Evolutionary conservation across 148 eudicot species (phyloP), one percentile per base, ranked within the genome.

Genomic region (Silene uniflora): DNA sequence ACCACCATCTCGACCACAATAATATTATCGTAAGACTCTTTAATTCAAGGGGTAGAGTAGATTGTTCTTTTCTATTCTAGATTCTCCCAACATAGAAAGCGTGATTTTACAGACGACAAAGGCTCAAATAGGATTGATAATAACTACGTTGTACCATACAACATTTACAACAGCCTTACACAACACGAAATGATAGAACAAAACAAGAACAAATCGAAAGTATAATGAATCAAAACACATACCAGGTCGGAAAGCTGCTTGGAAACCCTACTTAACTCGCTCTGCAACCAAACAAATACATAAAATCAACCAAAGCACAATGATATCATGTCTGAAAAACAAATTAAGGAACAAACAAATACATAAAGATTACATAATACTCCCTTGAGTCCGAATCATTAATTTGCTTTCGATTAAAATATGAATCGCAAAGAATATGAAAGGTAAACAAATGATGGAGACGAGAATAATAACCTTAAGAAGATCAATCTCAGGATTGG

Each of bases 181-280:
- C 4, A 49, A 49, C 4, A 49, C 13, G 16, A 11, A 49, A 49
- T 49, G 55, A 14, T 12, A n/a, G 55, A 46, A 39, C 24, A 61
- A 14, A 35, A 21, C 18, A 44, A 71, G 49, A 77, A 16, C 27
- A 17, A 35, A 59, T 5, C 24, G 0, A 49, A 24, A 27, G 39
- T 78, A 7, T 1, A 21, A 72, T 17, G 12, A 27, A 18, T 54
- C 52, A 49, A 19, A 75, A 17, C 35, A 74, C 86, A 52, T 82
- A 91, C 97, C 88, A 87, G 78, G 32, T 73, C 76, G 25, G 67
- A 77, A 16, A 84, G 89, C 86, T 87, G 83, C 86, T 88, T 88
- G 60, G 91, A 82, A 49, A 77, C 88, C 7, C 83, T 80, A 42
- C 78, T 80, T 12, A 91, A 82, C 80, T 91, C 98, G 55, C 76